A percentile compares a stretch with the other conserved stretches of the same genome.
phyloP scores from a whole-genome alignment of 768 basidiomycete species.

The Pleurotus tuber-regium region DNA sequence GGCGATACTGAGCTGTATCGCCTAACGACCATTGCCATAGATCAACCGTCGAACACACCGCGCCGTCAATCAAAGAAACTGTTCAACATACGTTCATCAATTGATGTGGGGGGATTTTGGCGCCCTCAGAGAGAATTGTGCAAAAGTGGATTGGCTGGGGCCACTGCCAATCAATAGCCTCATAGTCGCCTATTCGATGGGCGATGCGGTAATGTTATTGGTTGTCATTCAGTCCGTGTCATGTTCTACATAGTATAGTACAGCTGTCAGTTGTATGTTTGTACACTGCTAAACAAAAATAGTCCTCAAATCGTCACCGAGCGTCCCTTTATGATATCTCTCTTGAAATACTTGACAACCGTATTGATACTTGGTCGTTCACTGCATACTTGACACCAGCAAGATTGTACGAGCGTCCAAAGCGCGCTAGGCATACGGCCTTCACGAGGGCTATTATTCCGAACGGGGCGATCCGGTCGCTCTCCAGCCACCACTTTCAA shows the following conservation, averaged over 20 bases:
- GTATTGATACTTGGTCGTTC: conserved; percentile 8
- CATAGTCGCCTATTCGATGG: too few species aligned
- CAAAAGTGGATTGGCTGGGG: too few species aligned
- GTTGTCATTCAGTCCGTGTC: too few species aligned
- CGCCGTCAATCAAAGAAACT: too few species aligned
- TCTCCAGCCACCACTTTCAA: conserved; percentile 5
- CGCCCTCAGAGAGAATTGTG: neutral
- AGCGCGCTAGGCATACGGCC: conserved; percentile 1
- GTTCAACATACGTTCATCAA: too few species aligned
- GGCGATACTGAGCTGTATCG: too few species aligned
- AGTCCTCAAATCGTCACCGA: neutral
- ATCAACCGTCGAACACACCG: too few species aligned
- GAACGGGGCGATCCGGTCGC: conserved; percentile 1
- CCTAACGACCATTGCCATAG: too few species aligned
- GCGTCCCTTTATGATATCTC: conserved; percentile 7
- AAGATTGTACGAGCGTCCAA: conserved; percentile 10
- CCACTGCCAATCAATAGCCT: too few species aligned
- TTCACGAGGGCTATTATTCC: neutral
- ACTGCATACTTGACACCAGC: conserved; percentile 4
- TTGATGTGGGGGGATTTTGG: too few species aligned
- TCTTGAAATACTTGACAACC: conserved; percentile 6
- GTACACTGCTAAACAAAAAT: neutral
- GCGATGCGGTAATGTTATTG: too few species aligned
- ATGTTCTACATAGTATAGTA: neutral
- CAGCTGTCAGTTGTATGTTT: neutral